phyloP scores from a whole-genome alignment of 371 early-diverging fungal species.

The Quaeritorhiza haematococci region DNA sequence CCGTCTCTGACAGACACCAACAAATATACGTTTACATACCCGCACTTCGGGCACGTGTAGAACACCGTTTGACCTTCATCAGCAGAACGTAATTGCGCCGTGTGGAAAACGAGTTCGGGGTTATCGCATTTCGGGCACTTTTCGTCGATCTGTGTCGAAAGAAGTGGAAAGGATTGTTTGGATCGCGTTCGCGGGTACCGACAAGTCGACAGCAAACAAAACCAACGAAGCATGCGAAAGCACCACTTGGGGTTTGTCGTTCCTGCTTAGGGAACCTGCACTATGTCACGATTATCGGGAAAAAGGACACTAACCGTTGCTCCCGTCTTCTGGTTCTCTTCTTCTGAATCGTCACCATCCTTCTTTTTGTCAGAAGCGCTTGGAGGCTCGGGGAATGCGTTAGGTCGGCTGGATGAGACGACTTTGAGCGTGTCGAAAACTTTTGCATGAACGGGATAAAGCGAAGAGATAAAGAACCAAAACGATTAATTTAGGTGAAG shows the following conservation, averaged over 20 bases:
- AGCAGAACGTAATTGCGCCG: slow-evolving; percentile 97
- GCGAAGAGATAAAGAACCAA: not conserved
- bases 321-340: slow-evolving; percentile 49
- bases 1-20: no score
- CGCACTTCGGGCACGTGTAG: slow-evolving; percentile 96
- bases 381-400: slow-evolving; percentile 75
- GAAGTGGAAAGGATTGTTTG: not conserved
- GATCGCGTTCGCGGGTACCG: not conserved
- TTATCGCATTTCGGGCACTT: slow-evolving; percentile 91
- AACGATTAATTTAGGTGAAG: not conserved
- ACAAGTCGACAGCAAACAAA: not conserved
- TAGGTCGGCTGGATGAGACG: slow-evolving; percentile 64
- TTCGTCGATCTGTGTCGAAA: slow-evolving; percentile 73
- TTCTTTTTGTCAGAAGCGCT: slow-evolving; percentile 34
- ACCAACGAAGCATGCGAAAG: not conserved
- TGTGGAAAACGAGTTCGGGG: slow-evolving; percentile 96
- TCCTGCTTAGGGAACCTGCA: not conserved
- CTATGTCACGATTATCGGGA: slow-evolving; percentile 1
- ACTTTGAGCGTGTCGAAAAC: slow-evolving; percentile 78
- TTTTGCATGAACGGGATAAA: slow-evolving; percentile 10
- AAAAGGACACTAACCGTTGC: slow-evolving; percentile 57
- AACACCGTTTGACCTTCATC: slow-evolving; percentile 99
- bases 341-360: slow-evolving; percentile 56
- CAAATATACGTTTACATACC: no score
- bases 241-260: not conserved